Evolutionary conservation across 108 stramenopile species (phyloP).

Genomic region (Skeletonema potamos): DNA sequence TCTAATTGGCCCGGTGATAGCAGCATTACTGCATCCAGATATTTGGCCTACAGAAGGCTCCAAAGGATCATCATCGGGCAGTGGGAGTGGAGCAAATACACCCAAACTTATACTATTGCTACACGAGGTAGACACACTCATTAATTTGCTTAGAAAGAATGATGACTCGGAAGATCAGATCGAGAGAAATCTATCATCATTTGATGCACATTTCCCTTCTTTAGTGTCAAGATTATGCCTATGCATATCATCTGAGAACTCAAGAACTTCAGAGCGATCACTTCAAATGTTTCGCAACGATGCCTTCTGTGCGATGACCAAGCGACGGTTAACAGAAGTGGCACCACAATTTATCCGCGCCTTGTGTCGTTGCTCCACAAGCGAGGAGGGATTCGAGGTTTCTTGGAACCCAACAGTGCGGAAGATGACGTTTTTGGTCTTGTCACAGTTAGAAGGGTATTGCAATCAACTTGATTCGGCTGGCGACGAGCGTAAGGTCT

Average conservation of each 20-base stretch:
- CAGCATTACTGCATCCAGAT: constrained; percentile 65
- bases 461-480: constrained; percentile 24
- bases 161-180: constrained; percentile 13
- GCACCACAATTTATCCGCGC: constrained; percentile 57
- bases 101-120: constrained; percentile 78
- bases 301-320: constrained; percentile 48
- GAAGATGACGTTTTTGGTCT: constrained; percentile 78
- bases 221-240: constrained; percentile 42
- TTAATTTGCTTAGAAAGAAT: constrained; percentile 41
- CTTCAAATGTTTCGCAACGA: constrained; percentile 68
- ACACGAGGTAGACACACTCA: constrained; percentile 80
- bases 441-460: constrained; percentile 36
- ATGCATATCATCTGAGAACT: constrained; percentile 83
- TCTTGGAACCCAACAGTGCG: constrained; percentile 89
- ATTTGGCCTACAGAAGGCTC: constrained; percentile 59
- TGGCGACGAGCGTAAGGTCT: background rate
- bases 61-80: constrained; percentile 1
- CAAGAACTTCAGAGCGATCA: constrained; percentile 71
- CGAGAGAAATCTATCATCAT: constrained; percentile 8
- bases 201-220: constrained; percentile 32
- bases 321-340: constrained; percentile 28
- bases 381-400: constrained; percentile 36
- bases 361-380: constrained; percentile 46
- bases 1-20: constrained; percentile 48
- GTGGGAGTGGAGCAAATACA: constrained; percentile 53